Base-by-base conservation (phyloP, 768 basidiomycete genomes). In the Leccinum pellstonianum region DNA sequence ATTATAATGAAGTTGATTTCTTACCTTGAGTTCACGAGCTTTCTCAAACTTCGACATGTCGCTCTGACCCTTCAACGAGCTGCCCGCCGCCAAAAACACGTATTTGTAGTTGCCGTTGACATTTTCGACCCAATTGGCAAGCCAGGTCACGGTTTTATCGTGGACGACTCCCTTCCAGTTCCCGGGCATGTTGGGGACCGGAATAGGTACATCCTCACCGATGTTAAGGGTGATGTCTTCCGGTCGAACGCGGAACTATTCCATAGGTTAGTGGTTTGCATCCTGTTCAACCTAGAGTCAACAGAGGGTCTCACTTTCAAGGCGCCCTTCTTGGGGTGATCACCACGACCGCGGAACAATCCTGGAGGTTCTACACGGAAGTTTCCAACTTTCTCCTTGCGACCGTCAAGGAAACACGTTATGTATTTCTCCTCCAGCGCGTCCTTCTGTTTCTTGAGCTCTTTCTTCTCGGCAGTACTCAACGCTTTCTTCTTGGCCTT, bases 11-110 rank as follows among this genome's bases (percentile, higher is more conserved):
- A 23, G 3, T 21, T 3, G 5, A 51, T 58, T 52, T 19, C 53
- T 58, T 12, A 95, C 96, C 85, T 97, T 97, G 50, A 99, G 82
- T 72, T 96, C 91, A 50, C 97, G 86, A 52, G 97, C 93, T 75
- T 98, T 98, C 77, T 99, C 97, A 64, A 98, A 99, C 77, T 99
- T 99, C 57, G 82, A 77, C 88, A 95, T 91, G 77, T 99, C 97
- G 72, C 93, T 95, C 76, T 98, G 95, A 47, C 97, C 97, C 76
- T 99, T 99, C 69, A 98, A 82, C 8, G 95, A 95, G 68, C 93
- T 96, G 46, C 93, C 94, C n/a, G 97, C 92, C 7, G 97, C 93
- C 63, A 98, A 76, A 82, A 98, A 98, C 56, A 99, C 97, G 70
- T 99, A 99, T 77, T 98, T 98, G 75, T 91, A 87, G 70, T 89